Conservation (phyloP, 2,329 filamentous ascomycete species). For the Orbilia blumenaviensis region DNA sequence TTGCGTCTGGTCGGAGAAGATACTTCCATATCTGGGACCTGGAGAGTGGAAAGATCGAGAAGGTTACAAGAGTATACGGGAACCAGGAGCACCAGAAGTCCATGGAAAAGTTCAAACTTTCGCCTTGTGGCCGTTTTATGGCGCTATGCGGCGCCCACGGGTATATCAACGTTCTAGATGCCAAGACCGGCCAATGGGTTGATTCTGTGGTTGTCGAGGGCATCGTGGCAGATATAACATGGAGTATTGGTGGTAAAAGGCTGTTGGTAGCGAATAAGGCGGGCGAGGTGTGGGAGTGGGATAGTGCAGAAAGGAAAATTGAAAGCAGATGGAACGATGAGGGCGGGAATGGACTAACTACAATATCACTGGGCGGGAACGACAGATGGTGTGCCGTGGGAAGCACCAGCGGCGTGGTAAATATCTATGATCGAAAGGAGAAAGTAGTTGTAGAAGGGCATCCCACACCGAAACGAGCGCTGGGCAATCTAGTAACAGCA, state of each 20-base stretch:
- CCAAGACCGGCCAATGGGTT: constrained; percentile 84
- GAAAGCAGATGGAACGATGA: constrained; percentile 88
- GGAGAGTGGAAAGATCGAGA: constrained; percentile 80
- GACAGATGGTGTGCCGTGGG: constrained; percentile 91
- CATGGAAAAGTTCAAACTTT: constrained; percentile 90
- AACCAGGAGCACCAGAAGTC: constrained; percentile 76
- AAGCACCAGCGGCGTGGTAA: constrained; percentile 85
- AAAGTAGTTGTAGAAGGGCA: constrained; percentile 66
- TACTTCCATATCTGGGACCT: constrained; percentile 98
- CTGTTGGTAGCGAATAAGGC: constrained; percentile 84
- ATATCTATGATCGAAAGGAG: constrained; percentile 82
- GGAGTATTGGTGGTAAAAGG: constrained; percentile 78
- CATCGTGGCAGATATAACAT: constrained; percentile 88
- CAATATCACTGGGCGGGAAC: constrained; percentile 80
- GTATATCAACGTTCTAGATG: constrained; percentile 83
- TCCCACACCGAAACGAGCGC: constrained; percentile 75
- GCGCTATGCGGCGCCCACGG: constrained; percentile 82
- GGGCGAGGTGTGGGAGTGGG: constrained; percentile 91
- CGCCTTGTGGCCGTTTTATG: constrained; percentile 85
- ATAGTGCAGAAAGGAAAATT: constrained; percentile 73
- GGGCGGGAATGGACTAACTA: constrained; percentile 84
- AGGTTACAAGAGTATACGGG: constrained; percentile 78
- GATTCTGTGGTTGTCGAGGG: constrained; percentile 83
- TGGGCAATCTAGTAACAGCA: constrained; percentile 89
- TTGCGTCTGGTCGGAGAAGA: constrained; percentile 84